Conservation (phyloP, 2,329 filamentous ascomycete genomes). For the Teratosphaeria destructans region DNA sequence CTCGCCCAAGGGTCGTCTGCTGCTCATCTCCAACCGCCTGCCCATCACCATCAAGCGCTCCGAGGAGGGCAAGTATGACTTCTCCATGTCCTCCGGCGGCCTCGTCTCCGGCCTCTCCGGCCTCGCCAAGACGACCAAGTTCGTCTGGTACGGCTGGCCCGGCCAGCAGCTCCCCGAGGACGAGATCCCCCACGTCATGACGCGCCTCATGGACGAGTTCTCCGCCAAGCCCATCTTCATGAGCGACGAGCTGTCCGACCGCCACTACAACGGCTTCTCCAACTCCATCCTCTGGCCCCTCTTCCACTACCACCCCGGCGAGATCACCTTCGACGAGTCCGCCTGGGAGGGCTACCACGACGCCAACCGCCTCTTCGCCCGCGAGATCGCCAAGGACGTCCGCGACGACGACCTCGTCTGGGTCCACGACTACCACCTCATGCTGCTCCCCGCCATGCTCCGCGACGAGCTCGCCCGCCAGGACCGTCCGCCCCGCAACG, state of each 20-base stretch:
- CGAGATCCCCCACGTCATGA: conserved; percentile 63
- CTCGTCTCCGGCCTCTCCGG: conserved; percentile 90
- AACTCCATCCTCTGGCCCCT: conserved; percentile 98
- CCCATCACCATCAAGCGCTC: conserved; percentile 94
- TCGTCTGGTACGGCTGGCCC: conserved; percentile 98
- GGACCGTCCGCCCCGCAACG: conserved; percentile 59
- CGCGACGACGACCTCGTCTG: conserved; percentile 91
- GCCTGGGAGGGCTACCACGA: conserved; percentile 90
- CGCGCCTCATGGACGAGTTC: conserved; percentile 75
- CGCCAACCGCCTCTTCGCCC: conserved; percentile 85
- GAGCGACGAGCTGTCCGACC: conserved; percentile 83
- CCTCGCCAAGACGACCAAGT: conserved; percentile 81
- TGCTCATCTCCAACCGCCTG: conserved; percentile 87
- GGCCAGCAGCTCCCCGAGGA: conserved; percentile 81
- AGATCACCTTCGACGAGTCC: conserved; percentile 94
- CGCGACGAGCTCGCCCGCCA: conserved; percentile 61
- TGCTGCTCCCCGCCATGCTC: conserved; percentile 92
- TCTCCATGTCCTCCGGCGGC: conserved; percentile 93
- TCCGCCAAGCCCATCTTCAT: conserved; percentile 87
- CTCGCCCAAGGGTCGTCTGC: conserved; percentile 43
- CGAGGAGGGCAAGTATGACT: conserved; percentile 83
- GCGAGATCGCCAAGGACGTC: conserved; percentile 75
- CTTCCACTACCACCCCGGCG: conserved; percentile 96
- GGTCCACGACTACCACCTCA: conserved; percentile 98
- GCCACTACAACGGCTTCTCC: conserved; percentile 96